These are phyloP conservation scores for Juncus inflexus DNA, from an alignment of 176 grass and related monocot species.

Conservation along the genomic window DNA sequence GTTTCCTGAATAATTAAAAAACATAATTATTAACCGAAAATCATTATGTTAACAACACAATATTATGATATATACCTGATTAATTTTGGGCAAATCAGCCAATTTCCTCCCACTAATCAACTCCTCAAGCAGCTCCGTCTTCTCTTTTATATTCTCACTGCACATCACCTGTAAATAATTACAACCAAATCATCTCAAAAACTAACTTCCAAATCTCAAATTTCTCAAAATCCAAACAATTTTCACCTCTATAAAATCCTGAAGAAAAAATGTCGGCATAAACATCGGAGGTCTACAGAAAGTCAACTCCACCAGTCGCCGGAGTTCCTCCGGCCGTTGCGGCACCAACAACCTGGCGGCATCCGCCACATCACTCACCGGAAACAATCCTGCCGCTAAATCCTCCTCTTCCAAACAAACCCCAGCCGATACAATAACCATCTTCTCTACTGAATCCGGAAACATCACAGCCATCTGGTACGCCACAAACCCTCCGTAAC, in stretches of 20 bases:
- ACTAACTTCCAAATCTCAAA: slow-evolving; percentile 33
- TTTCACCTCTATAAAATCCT: slow-evolving; percentile 16
- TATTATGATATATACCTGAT: slow-evolving; percentile 42
- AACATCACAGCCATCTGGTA: slow-evolving; percentile 63
- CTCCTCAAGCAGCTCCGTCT: slow-evolving; percentile 67
- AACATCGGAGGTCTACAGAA: slow-evolving; percentile 58
- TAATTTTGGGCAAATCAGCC: slow-evolving; percentile 74
- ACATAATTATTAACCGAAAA: no score
- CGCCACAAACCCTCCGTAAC: slow-evolving; percentile 86
- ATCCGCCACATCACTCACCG: slow-evolving; percentile 53
- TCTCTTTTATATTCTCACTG: slow-evolving; percentile 62
- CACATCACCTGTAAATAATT: slow-evolving; percentile 73
- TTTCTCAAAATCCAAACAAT: slow-evolving; percentile 13
- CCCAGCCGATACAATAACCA: slow-evolving; percentile 53
- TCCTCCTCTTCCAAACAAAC: slow-evolving; percentile 80
- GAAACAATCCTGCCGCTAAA: slow-evolving; percentile 57
- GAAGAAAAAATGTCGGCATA: slow-evolving; percentile 70
- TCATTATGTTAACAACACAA: no score
- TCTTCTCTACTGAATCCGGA: slow-evolving; percentile 50
- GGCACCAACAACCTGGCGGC: slow-evolving; percentile 66
- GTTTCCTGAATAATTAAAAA: slow-evolving; percentile 47
- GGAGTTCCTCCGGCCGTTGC: slow-evolving; percentile 70
- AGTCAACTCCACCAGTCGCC: slow-evolving; percentile 55
- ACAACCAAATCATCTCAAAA: no score
- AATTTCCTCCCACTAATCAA: slow-evolving; percentile 74